Conservation (phyloP, 2,329 filamentous ascomycete species). For the Penicillium sp. region DNA sequence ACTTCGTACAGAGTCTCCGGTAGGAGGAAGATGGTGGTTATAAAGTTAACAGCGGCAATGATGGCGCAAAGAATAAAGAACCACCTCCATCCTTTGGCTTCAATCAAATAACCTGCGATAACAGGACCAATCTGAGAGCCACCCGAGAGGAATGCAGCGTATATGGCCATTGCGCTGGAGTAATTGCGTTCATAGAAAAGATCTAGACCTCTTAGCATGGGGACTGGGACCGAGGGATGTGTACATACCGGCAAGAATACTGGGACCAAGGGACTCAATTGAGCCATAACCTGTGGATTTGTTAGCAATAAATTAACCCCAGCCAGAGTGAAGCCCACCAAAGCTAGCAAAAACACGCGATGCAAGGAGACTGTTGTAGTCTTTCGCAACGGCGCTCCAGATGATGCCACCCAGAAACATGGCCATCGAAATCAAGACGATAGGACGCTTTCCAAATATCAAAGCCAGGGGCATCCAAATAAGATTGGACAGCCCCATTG, state of each 20-base stretch:
- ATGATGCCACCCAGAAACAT: conserved; percentile 34
- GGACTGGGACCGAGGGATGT: neutral
- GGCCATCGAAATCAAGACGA: conserved; percentile 33
- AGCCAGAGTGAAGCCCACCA: conserved; percentile 10
- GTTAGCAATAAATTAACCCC: neutral
- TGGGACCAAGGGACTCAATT: conserved; percentile 37
- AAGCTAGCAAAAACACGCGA: conserved; percentile 38
- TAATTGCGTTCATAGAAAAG: conserved; percentile 31
- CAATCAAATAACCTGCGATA: conserved; percentile 37
- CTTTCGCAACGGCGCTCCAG: conserved; percentile 36
- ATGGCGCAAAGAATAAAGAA: conserved; percentile 40
- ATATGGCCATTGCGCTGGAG: conserved; percentile 36
- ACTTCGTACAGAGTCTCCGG: conserved; percentile 38
- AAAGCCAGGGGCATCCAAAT: conserved; percentile 41
- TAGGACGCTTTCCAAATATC: conserved; percentile 41
- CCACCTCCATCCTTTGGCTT: conserved; percentile 40
- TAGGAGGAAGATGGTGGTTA: conserved; percentile 35
- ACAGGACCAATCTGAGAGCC: conserved; percentile 39
- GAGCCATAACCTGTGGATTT: conserved; percentile 23
- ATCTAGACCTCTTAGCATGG: conserved; percentile 13
- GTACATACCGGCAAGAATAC: conserved; percentile 32
- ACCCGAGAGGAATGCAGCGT: conserved; percentile 34
- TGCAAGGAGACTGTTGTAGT: conserved; percentile 33
- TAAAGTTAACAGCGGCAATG: conserved; percentile 31
- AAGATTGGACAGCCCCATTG: conserved; percentile 33